Evolutionary conservation across 2,329 filamentous ascomycete genomes (phyloP).

Genomic region (Colletotrichum tropicale): DNA sequence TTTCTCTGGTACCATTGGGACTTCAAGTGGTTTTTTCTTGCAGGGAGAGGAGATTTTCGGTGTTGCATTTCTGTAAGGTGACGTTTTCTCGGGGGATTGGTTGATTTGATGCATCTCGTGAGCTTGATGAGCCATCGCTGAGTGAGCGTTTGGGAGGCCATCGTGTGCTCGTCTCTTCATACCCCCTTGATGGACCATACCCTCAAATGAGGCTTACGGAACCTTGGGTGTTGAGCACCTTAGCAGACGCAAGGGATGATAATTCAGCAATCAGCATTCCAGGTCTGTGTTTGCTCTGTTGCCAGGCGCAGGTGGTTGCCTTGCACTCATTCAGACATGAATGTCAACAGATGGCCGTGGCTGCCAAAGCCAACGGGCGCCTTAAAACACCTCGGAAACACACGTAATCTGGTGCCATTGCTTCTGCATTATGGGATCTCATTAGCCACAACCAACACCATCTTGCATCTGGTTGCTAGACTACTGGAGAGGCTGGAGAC

Average conservation of each 20-base stretch:
- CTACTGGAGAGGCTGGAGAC: conserved; percentile 4
- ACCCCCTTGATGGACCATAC: not conserved
- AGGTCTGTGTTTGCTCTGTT: not conserved
- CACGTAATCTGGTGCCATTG: not conserved
- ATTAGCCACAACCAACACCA: not conserved
- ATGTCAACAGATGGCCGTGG: not conserved
- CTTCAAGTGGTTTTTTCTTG: not conserved
- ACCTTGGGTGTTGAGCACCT: not conserved
- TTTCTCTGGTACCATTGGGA: not conserved
- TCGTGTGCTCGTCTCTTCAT: not conserved
- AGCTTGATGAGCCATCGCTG: not conserved
- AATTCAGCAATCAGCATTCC: not conserved
- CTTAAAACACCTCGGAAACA: not conserved
- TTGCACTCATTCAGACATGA: not conserved
- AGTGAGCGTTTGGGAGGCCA: not conserved
- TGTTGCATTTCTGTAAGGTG: not conserved
- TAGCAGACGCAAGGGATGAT: conserved; percentile 10
- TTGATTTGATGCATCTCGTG: not conserved
- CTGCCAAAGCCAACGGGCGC: not conserved
- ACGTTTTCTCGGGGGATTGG: not conserved
- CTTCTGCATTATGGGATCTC: not conserved
- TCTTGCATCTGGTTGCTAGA: not conserved
- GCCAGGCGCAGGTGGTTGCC: not conserved
- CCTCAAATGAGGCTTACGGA: conserved; percentile 5
- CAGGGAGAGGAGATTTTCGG: not conserved